Conservation (phyloP, 2,329 filamentous ascomycete species). For the Nothopassalora personata region DNA sequence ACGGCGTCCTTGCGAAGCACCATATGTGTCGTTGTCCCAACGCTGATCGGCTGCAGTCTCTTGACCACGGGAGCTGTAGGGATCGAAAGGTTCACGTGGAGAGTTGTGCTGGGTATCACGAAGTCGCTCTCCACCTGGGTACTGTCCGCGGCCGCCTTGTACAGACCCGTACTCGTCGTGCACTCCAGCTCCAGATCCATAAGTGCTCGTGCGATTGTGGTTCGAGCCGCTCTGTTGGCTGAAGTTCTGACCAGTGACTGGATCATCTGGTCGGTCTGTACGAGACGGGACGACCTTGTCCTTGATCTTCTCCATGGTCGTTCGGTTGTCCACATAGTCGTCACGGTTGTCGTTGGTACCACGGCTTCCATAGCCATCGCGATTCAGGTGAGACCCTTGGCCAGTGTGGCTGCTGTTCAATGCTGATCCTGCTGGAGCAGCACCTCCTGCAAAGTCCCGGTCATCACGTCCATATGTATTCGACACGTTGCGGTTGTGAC, state of each 20-base stretch:
- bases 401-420: background rate
- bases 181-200: background rate
- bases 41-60: constrained; percentile 7
- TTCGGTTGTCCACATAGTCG: background rate
- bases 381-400: background rate
- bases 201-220: background rate
- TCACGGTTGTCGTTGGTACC: background rate
- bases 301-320: background rate
- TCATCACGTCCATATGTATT: background rate
- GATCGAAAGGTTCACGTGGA: constrained; percentile 12
- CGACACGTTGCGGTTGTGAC: background rate
- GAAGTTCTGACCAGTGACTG: background rate
- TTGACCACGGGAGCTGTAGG: constrained; percentile 15
- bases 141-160: background rate
- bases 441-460: background rate
- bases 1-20: background rate
- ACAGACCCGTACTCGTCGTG: background rate
- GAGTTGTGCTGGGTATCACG: background rate
- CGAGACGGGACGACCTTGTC: background rate
- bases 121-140: background rate
- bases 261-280: background rate
- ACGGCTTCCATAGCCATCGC: background rate
- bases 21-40: background rate
- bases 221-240: background rate
- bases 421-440: background rate